Conservation (phyloP, 495 filamentous ascomycete genomes). For the Penicilliopsis zonata region DNA sequence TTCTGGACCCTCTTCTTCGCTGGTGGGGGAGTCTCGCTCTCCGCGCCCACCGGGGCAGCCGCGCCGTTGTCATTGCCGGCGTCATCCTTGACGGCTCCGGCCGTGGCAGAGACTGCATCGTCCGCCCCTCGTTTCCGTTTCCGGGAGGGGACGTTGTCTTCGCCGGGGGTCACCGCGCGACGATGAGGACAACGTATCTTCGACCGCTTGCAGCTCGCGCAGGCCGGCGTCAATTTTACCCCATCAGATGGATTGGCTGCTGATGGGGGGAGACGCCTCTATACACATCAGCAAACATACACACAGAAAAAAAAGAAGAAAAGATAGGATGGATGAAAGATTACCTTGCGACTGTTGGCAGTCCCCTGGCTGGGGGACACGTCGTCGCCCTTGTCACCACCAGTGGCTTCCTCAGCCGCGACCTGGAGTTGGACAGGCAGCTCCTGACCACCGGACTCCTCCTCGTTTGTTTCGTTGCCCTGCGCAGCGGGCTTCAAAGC, state of each 20-base stretch:
- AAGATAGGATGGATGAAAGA: neutral
- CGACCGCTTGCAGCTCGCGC: slow-evolving; percentile 4
- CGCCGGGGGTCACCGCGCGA: neutral
- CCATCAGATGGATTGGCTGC: neutral
- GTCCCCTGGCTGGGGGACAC: neutral
- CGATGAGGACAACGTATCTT: slow-evolving; percentile 12
- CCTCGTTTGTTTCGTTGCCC: neutral
- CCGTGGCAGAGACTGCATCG: neutral
- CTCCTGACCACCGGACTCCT: neutral
- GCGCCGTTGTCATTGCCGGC: slow-evolving; percentile 1
- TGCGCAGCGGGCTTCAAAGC: neutral
- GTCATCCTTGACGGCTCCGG: slow-evolving; percentile 1
- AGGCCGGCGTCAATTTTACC: slow-evolving; percentile 5
- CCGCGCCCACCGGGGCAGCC: neutral
- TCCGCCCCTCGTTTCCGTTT: slow-evolving; percentile 1
- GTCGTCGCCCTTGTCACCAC: neutral
- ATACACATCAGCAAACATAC: neutral
- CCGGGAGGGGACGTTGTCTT: neutral
- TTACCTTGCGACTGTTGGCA: neutral
- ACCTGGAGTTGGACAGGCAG: neutral
- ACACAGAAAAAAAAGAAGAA: slow-evolving; percentile 1
- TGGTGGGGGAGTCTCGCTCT: slow-evolving; percentile 1
- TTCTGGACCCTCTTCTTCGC: slow-evolving; percentile 1
- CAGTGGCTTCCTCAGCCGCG: neutral
- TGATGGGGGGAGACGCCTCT: neutral